Evolutionary conservation across 192 early-diverging fungal species (phyloP), one percentile per base, ranked within the genome.

Genomic region (Spizellomyces sp.): DNA sequence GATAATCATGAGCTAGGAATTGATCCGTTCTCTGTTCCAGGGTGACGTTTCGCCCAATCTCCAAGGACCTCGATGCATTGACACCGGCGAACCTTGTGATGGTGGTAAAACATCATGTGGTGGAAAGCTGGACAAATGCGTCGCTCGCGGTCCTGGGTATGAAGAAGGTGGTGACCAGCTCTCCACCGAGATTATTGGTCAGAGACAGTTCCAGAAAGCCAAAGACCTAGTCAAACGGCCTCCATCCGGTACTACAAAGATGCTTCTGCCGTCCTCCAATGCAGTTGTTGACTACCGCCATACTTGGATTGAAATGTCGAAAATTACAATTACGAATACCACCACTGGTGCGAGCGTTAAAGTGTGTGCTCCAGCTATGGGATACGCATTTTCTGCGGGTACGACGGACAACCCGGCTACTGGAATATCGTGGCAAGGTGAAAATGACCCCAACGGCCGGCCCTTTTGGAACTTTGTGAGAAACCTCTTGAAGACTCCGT

Each of bases 341-440:
- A 71, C 27, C 7, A 68, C 42, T 8, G 27, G 27, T 36, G 27
- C 27, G 27, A 36, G 27, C 27, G 27, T 36, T 36, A 9, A 60
- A 19, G 45, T 71, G 27, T 79, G 78, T 62, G 71, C 77, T 17
- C 62, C 78, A 21, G 78, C 78, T 4, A 78, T 79, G 83, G 84
- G 84, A 8, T 79, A 86, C 71, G 44, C 76, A 9, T 77, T 85
- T 67, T 75, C 85, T 62, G 84, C 84, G 17, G 85, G 85, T 41
- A 86, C 85, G 27, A 86, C 85, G 3, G 85, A 86, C 73, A n/a
- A 43, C 36, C 73, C 73, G 8, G 73, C 42, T 12, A 45, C 66
- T 9, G 52, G 56, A n/a, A 70, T 74, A 42, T 60, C 55, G 0
- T 74, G 58, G 57, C 73, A 74, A 42, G 73, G 73, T 7, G 73